A percentile compares a stretch with the other conserved stretches of the same genome.
These are phyloP conservation scores for Ramichloridium luteum DNA, from an alignment of 2,329 filamentous ascomycete genomes.

Conservation along the genomic window DNA sequence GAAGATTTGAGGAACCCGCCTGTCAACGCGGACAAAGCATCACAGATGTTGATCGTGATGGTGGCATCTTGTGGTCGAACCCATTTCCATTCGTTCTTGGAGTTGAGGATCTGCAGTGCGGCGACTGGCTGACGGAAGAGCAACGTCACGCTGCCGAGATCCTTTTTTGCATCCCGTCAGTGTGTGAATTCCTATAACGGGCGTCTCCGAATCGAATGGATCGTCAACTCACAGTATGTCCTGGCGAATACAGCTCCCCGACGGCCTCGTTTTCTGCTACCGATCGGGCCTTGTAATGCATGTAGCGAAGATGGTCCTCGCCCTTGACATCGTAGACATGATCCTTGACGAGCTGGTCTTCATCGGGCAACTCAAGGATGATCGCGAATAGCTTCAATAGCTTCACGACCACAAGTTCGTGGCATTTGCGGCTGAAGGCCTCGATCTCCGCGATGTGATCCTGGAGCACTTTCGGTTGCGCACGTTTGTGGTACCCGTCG, in stretches of 20 bases:
- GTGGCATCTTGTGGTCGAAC: conserved; percentile 28
- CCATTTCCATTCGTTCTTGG: conserved; percentile 29
- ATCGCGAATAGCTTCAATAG: conserved; percentile 49
- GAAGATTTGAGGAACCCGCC: conserved; percentile 36
- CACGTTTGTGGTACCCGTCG: conserved; percentile 13
- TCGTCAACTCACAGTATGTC: too few species aligned
- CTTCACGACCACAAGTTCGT: conserved; percentile 43
- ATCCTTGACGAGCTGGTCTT: conserved; percentile 42
- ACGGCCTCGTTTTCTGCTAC: conserved; percentile 12
- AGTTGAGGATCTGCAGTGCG: conserved; percentile 27
- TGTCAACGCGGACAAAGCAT: conserved; percentile 28
- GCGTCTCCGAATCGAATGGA: too few species aligned
- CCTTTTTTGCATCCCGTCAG: too few species aligned
- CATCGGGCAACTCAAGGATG: conserved; percentile 46
- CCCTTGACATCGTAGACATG: conserved; percentile 47
- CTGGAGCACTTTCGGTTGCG: conserved; percentile 25
- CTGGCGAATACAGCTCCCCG: conserved; percentile 11
- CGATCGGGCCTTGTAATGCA: conserved; percentile 18
- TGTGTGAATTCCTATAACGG: too few species aligned
- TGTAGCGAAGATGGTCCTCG: conserved; percentile 45
- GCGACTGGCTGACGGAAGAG: conserved; percentile 31
- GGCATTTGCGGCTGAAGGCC: conserved; percentile 37
- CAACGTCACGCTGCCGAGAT: conserved; percentile 31
- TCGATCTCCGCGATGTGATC: conserved; percentile 44
- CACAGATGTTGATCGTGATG: conserved; percentile 30